Evolutionary conservation across 768 basidiomycete species (phyloP).

Genomic region (Tremella yokohamensis): DNA sequence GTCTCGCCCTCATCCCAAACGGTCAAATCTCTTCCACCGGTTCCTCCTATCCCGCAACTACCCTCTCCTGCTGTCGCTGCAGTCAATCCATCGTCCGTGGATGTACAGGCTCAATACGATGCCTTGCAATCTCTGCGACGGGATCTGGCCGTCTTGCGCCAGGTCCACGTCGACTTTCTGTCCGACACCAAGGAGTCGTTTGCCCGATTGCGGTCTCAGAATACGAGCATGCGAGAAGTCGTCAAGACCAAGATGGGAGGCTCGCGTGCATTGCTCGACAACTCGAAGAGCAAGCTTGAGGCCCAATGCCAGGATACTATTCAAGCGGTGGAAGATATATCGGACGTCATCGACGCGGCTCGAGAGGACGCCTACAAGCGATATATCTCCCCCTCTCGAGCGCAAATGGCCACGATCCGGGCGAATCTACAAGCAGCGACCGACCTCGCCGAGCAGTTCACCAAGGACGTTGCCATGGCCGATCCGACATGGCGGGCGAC

Average conservation of each 20-base stretch:
- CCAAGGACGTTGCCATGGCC: conserved; percentile 78
- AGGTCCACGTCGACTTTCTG: conserved; percentile 91
- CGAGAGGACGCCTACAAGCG: conserved; percentile 88
- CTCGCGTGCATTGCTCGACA: conserved; percentile 79
- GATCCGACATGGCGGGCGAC: conserved; percentile 99
- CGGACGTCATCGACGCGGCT: conserved; percentile 82
- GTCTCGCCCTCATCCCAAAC: conserved; percentile 50
- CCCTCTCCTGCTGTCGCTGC: conserved; percentile 12
- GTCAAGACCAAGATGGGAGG: conserved; percentile 78
- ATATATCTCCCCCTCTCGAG: conserved; percentile 75
- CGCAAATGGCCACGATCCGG: conserved; percentile 66
- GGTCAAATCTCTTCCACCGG: conserved; percentile 11
- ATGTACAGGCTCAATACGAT: conserved; percentile 88
- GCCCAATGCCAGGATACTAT: conserved; percentile 79
- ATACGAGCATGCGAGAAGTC: conserved; percentile 79
- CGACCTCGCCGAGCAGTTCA: conserved; percentile 69
- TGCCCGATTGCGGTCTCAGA: conserved; percentile 72
- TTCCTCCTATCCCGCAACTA: conserved; percentile 11
- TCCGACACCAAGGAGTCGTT: conserved; percentile 84
- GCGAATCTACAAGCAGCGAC: conserved; percentile 67
- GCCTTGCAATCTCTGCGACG: conserved; percentile 90
- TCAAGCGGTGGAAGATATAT: conserved; percentile 86
- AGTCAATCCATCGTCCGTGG: conserved; percentile 49
- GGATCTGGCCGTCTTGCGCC: conserved; percentile 88
- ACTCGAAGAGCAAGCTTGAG: conserved; percentile 89